phyloP scores from a whole-genome alignment of 2,329 filamentous ascomycete genomes.

The Grosmannia penicillata region DNA sequence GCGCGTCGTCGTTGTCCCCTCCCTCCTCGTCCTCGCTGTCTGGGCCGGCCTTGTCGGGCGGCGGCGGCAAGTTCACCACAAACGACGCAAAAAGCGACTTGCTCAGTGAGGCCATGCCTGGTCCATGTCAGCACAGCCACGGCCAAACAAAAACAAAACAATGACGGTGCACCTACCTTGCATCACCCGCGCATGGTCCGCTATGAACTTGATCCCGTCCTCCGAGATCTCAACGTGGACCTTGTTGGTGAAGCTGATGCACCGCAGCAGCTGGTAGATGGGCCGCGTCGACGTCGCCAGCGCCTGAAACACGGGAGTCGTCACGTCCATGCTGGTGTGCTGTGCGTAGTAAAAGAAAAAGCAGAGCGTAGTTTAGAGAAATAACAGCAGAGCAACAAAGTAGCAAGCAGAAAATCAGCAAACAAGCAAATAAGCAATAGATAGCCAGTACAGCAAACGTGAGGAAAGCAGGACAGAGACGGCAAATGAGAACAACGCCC shows the following conservation, averaged over 20 bases:
- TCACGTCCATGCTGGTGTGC: conserved; percentile 9
- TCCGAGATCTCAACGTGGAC: conserved; percentile 60
- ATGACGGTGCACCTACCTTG: conserved; percentile 46
- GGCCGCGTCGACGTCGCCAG: conserved; percentile 66
- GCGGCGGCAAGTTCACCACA: conserved; percentile 48
- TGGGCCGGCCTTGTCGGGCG: conserved; percentile 7
- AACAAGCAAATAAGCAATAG: neutral
- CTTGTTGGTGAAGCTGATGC: conserved; percentile 43
- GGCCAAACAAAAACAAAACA: neutral
- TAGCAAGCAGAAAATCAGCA: neutral
- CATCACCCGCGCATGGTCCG: conserved; percentile 79
- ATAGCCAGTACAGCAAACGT: neutral
- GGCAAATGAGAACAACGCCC: conserved; percentile 1
- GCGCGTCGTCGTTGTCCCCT: conserved; percentile 20
- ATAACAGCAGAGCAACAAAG: neutral
- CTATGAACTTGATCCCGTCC: conserved; percentile 75
- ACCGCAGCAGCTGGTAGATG: conserved; percentile 47
- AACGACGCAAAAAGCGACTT: conserved; percentile 82
- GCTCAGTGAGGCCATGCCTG: conserved; percentile 70
- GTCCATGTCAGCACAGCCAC: neutral
- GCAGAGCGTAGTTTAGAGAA: neutral
- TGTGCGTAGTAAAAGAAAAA: conserved; percentile 10
- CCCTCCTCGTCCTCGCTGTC: conserved; percentile 23
- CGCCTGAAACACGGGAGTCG: conserved; percentile 51
- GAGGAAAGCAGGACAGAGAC: neutral